Evolutionary conservation across 768 basidiomycete species (phyloP).

Genomic region (Dioszegia aurantiaca): DNA sequence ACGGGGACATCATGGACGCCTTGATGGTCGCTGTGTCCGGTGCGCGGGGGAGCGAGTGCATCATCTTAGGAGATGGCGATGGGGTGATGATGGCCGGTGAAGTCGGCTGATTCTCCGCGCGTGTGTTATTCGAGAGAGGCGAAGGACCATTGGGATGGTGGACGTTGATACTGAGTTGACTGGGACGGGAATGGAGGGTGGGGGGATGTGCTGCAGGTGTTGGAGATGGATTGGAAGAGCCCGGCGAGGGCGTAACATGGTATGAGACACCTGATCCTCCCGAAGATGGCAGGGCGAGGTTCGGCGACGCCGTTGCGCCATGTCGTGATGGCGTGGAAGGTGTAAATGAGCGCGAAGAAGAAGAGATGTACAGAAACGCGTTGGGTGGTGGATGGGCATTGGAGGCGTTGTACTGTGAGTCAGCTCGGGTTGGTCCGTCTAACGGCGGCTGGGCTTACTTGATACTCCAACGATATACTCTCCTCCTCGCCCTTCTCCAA

Average conservation of each 20-base stretch:
- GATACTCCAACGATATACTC: slow-evolving; percentile 83
- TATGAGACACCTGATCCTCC: background rate
- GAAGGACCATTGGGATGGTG: background rate
- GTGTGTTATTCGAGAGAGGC: slow-evolving; percentile 1
- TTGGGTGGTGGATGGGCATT: slow-evolving; percentile 32
- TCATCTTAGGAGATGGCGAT: slow-evolving; percentile 10
- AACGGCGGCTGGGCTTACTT: slow-evolving; percentile 56
- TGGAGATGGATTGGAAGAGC: background rate
- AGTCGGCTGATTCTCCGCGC: background rate
- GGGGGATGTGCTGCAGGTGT: slow-evolving; percentile 1
- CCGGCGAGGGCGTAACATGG: background rate
- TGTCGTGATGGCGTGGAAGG: slow-evolving; percentile 23
- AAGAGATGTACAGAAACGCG: slow-evolving; percentile 36
- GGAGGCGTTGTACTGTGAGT: slow-evolving; percentile 34
- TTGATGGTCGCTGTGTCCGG: slow-evolving; percentile 12
- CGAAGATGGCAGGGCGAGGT: slow-evolving; percentile 1
- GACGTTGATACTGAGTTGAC: slow-evolving; percentile 3
- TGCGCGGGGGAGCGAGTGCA: slow-evolving; percentile 4
- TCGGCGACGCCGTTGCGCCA: slow-evolving; percentile 4
- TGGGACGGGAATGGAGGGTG: background rate
- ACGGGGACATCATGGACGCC: slow-evolving; percentile 4
- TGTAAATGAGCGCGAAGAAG: slow-evolving; percentile 11
- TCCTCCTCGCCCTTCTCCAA: slow-evolving; percentile 68
- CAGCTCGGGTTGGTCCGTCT: background rate
- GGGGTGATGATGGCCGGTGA: slow-evolving; percentile 10